A percentile compares a stretch with the other conserved stretches of the same genome.
Evolutionary conservation across 2,329 filamentous ascomycete genomes (phyloP).

Genomic region (Fusarium bactridioides): DNA sequence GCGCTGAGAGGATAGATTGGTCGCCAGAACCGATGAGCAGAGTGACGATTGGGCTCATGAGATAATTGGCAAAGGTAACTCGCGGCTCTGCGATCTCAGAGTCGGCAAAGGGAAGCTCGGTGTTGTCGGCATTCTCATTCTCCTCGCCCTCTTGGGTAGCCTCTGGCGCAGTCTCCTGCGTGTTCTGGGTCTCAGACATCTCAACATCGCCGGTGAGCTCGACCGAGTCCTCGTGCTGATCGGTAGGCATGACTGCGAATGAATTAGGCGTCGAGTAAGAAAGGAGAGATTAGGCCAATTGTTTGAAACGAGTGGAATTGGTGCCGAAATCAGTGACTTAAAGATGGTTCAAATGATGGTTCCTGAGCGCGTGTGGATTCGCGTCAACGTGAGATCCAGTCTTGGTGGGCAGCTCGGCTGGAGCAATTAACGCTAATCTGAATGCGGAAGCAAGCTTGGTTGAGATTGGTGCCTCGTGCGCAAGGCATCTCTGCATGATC

Average conservation of each 20-base stretch:
- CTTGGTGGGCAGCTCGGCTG: background rate
- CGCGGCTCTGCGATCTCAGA: constrained; percentile 48
- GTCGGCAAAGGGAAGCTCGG: constrained; percentile 51
- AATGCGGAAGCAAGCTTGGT: constrained; percentile 20
- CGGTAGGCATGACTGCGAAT: constrained; percentile 44
- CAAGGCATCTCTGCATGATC: constrained; percentile 15
- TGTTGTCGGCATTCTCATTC: constrained; percentile 43
- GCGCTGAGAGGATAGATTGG: constrained; percentile 74
- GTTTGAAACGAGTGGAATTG: constrained; percentile 9
- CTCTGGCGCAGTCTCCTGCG: constrained; percentile 17
- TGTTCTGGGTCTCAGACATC: constrained; percentile 46
- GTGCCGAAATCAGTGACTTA: background rate
- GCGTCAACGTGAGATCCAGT: background rate
- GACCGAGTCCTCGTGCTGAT: constrained; percentile 31
- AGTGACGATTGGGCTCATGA: constrained; percentile 74
- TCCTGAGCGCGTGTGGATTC: background rate
- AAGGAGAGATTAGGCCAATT: background rate
- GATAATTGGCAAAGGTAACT: constrained; percentile 63
- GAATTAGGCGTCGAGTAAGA: fast-evolving
- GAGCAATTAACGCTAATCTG: background rate
- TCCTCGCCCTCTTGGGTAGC: constrained; percentile 47
- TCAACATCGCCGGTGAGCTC: constrained; percentile 49
- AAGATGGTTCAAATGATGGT: background rate
- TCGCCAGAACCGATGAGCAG: constrained; percentile 70
- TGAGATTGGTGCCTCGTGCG: constrained; percentile 3